phyloP scores from a whole-genome alignment of 31 red algal genomes.

The Asparagopsis taxiformis region DNA sequence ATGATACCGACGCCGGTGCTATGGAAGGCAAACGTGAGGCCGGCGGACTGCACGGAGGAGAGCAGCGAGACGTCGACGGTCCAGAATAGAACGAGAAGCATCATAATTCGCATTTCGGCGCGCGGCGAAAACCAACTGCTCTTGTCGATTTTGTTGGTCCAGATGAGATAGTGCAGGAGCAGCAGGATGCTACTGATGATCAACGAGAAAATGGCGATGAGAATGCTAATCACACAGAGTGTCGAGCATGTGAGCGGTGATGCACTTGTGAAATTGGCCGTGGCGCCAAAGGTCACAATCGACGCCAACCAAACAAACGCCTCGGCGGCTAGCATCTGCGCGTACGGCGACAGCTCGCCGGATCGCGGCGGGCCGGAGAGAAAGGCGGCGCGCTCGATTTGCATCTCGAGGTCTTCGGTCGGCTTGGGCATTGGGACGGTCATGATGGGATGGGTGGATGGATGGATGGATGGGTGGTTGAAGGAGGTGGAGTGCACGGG shows the following conservation, averaged over 20 bases:
- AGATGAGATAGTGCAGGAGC: slow-evolving; percentile 15
- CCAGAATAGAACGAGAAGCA: slow-evolving; percentile 44
- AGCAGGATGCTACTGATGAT: slow-evolving; percentile 22
- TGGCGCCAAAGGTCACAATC: slow-evolving; percentile 55
- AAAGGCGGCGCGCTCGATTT: slow-evolving; percentile 18
- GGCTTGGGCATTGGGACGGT: no score
- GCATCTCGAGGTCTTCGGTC: no score
- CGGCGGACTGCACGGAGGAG: slow-evolving; percentile 12
- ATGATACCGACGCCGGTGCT: slow-evolving; percentile 36
- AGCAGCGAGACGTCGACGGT: slow-evolving; percentile 30
- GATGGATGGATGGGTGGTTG: no score
- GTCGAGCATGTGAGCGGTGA: background rate
- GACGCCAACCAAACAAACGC: slow-evolving; percentile 61
- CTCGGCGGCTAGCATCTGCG: slow-evolving; percentile 52
- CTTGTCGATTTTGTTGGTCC: slow-evolving; percentile 11
- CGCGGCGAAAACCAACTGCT: slow-evolving; percentile 28
- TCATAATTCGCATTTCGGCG: slow-evolving; percentile 24
- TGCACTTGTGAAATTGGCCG: slow-evolving; percentile 28
- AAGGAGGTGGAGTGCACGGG: no score
- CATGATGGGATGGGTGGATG: no score
- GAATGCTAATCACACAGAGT: slow-evolving; percentile 29
- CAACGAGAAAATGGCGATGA: slow-evolving; percentile 30
- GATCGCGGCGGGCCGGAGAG: slow-evolving; percentile 47
- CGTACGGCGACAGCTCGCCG: slow-evolving; percentile 53
- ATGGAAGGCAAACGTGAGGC: slow-evolving; percentile 4